Conservation (phyloP, 495 filamentous ascomycete species). For the Penicillium flavigenum region DNA sequence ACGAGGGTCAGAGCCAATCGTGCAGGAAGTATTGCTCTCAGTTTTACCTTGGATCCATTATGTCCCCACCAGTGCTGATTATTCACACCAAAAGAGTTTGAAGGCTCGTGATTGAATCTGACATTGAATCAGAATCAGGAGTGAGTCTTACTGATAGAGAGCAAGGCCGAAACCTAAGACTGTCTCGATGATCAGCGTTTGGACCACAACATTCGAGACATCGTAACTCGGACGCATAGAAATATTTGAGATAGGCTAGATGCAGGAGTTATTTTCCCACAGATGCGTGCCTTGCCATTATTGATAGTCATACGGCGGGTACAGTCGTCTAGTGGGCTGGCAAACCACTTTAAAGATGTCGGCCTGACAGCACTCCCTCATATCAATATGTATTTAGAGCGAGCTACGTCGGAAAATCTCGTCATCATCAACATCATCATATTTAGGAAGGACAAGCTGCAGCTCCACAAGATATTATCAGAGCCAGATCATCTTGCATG, state of each 20-base stretch:
- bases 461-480: too few species aligned
- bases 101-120: not conserved
- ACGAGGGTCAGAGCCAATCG: not conserved
- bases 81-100: not conserved
- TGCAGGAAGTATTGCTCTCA: not conserved
- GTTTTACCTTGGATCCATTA: not conserved
- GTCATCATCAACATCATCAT: too few species aligned
- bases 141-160: not conserved
- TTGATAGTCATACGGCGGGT: not conserved
- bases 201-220: not conserved
- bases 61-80: not conserved
- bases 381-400: too few species aligned
- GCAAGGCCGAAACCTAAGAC: not conserved
- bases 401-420: too few species aligned
- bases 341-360: too few species aligned
- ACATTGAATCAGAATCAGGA: not conserved
- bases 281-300: not conserved
- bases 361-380: too few species aligned
- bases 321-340: too few species aligned
- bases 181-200: not conserved
- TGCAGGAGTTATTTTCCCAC: not conserved
- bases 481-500: too few species aligned
- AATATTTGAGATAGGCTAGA: not conserved
- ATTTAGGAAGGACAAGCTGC: too few species aligned
- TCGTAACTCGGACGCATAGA: not conserved